Evolutionary conservation across 768 basidiomycete species (phyloP).

Genomic region (Phaeotremella fagi): DNA sequence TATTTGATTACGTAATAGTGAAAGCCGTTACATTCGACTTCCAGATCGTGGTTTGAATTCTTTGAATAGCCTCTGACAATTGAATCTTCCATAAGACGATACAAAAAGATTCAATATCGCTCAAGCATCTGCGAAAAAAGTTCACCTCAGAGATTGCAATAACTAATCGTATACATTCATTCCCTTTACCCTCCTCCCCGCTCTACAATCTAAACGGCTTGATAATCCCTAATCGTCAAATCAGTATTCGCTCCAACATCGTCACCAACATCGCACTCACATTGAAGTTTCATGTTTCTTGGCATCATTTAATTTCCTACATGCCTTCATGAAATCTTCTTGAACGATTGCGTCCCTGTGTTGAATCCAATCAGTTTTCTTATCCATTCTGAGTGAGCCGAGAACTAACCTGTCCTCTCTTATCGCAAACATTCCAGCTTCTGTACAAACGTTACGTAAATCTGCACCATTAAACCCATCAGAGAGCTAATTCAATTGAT

Average conservation of each 20-base stretch:
- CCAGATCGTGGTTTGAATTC: no score
- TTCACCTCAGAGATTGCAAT: no score
- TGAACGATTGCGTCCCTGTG: constrained; percentile 80
- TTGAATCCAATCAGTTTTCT: neutral
- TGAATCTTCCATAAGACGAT: no score
- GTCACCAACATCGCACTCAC: no score
- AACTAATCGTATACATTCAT: no score
- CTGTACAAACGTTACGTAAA: constrained; percentile 87
- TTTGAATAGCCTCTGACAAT: no score
- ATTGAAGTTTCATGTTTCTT: constrained; percentile 82
- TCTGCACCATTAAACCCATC: constrained; percentile 97
- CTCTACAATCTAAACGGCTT: constrained; percentile 1
- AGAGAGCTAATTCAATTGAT: constrained; percentile 56
- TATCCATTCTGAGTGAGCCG: neutral
- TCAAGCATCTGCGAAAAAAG: no score
- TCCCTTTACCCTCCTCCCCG: no score
- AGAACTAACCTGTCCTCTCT: constrained; percentile 74
- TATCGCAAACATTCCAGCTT: constrained; percentile 77
- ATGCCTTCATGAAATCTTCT: constrained; percentile 94
- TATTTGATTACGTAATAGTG: no score
- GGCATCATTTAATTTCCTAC: constrained; percentile 87
- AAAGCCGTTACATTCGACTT: no score
- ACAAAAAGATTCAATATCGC: no score
- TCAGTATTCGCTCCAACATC: no score
- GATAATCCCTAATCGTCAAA: neutral